Percentiles rank a stretch among this genome's conserved stretches.
Conservation (phyloP, 306 rosid genomes). For the Lathyrus tuberosus region DNA sequence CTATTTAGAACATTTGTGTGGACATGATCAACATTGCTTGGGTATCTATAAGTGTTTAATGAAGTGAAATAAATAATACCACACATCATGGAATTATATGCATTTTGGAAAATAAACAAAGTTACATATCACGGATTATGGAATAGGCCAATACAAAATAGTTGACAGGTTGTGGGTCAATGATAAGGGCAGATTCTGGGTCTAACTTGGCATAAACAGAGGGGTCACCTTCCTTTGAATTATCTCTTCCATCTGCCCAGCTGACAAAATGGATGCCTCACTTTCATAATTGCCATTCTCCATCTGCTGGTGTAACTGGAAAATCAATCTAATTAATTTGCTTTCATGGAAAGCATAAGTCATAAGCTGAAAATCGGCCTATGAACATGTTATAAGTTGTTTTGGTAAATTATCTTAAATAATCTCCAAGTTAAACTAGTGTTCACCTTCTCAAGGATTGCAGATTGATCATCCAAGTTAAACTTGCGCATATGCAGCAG, state of each 20-base stretch:
- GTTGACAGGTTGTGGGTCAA: neutral
- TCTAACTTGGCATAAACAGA: conserved; percentile 55
- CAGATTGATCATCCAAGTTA: conserved; percentile 75
- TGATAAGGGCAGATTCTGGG: conserved; percentile 3
- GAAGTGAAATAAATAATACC: too few species aligned
- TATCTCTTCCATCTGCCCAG: conserved; percentile 66
- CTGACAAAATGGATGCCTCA: conserved; percentile 55
- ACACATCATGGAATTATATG: neutral
- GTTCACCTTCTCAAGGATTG: conserved; percentile 77
- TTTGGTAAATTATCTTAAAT: neutral
- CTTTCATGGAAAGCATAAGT: neutral
- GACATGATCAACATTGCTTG: too few species aligned
- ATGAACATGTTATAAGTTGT: neutral
- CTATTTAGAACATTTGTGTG: too few species aligned
- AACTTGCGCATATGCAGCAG: conserved; percentile 72
- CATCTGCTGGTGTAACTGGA: conserved; percentile 69
- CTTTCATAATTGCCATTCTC: conserved; percentile 59
- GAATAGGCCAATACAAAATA: neutral
- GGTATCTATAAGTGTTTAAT: neutral
- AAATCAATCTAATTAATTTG: conserved; percentile 11
- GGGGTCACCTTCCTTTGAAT: conserved; percentile 66
- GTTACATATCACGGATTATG: conserved; percentile 4
- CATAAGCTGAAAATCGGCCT: neutral
- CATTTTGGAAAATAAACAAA: neutral
- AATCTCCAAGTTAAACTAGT: neutral